A percentile compares a stretch with the other conserved stretches of the same genome.
Evolutionary conservation across 495 filamentous ascomycete genomes (phyloP).

Genomic region (Talaromyces proteolyticus): DNA sequence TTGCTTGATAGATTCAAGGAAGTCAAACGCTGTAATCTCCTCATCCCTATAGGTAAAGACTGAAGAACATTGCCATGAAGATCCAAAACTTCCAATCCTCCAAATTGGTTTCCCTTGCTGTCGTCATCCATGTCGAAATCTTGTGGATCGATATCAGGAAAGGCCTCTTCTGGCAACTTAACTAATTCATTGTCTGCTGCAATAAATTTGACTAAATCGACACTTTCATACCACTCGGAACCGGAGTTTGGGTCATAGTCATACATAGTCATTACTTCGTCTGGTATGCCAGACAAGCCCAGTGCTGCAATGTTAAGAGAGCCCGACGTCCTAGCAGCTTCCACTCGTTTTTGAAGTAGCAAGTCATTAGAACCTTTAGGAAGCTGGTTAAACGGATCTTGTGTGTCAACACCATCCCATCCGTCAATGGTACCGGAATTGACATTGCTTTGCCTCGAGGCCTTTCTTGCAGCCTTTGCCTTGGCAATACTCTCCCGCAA

Average conservation of each 20-base stretch:
- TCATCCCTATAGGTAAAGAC: conserved; percentile 66
- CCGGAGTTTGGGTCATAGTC: conserved; percentile 55
- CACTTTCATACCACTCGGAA: conserved; percentile 81
- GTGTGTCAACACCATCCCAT: conserved; percentile 38
- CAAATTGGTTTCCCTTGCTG: conserved; percentile 68
- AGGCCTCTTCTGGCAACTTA: conserved; percentile 61
- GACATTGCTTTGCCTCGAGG: conserved; percentile 37
- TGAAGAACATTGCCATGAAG: conserved; percentile 77
- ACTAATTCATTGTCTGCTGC: conserved; percentile 90
- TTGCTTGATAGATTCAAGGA: conserved; percentile 85
- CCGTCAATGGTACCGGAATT: conserved; percentile 21
- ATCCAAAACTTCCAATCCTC: conserved; percentile 76
- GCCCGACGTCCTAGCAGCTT: conserved; percentile 71
- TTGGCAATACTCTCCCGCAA: conserved; percentile 89
- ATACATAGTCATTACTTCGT: conserved; percentile 89
- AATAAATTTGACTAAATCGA: conserved; percentile 84
- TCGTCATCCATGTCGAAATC: conserved; percentile 55
- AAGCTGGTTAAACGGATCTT: conserved; percentile 65
- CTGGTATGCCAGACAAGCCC: conserved; percentile 72
- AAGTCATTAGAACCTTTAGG: conserved; percentile 55
- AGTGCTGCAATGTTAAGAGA: conserved; percentile 86
- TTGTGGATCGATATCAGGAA: conserved; percentile 64
- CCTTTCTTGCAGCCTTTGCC: conserved; percentile 79
- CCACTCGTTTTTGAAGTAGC: conserved; percentile 68
- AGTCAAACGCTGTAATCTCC: conserved; percentile 65